phyloP scores from a whole-genome alignment of 352 stramenopile genomes.

The Pythium volutum region DNA sequence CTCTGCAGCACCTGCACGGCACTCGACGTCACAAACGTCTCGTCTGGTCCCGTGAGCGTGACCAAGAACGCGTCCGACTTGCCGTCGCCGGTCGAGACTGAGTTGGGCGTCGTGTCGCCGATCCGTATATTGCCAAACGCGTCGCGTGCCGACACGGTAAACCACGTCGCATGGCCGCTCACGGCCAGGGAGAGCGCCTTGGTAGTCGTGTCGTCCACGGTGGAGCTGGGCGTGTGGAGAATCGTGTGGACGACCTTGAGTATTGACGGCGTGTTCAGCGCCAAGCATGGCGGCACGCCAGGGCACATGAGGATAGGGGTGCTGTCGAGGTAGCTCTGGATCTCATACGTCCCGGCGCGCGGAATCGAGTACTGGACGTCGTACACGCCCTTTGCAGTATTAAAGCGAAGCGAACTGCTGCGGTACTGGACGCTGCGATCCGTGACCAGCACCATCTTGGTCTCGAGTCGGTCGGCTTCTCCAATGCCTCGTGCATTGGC shows the following conservation, averaged over 20 bases:
- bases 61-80: conserved; percentile 92
- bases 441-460: conserved; percentile 68
- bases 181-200: conserved; percentile 71
- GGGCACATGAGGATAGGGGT: conserved; percentile 92
- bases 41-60: conserved; percentile 56
- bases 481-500: conserved; percentile 67
- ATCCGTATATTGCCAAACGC: conserved; percentile 92
- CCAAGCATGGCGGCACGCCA: conserved; percentile 36
- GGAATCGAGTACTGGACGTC: conserved; percentile 93
- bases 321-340: conserved; percentile 71
- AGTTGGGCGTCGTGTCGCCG: conserved; percentile 66
- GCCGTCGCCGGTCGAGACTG: conserved; percentile 71
- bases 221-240: conserved; percentile 87
- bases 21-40: conserved; percentile 85
- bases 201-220: conserved; percentile 67
- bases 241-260: conserved; percentile 89
- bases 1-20: conserved; percentile 77
- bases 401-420: conserved; percentile 58
- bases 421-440: conserved; percentile 75
- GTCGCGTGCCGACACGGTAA: conserved; percentile 88
- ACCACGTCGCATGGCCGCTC: conserved; percentile 84
- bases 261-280: conserved; percentile 46
- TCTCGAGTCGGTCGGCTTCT: conserved; percentile 75
- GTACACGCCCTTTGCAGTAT: conserved; percentile 73
- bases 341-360: conserved; percentile 82